These are phyloP conservation scores for Orbilia ellipsospora DNA, from an alignment of 2,329 filamentous ascomycete species.

Conservation along the genomic window DNA sequence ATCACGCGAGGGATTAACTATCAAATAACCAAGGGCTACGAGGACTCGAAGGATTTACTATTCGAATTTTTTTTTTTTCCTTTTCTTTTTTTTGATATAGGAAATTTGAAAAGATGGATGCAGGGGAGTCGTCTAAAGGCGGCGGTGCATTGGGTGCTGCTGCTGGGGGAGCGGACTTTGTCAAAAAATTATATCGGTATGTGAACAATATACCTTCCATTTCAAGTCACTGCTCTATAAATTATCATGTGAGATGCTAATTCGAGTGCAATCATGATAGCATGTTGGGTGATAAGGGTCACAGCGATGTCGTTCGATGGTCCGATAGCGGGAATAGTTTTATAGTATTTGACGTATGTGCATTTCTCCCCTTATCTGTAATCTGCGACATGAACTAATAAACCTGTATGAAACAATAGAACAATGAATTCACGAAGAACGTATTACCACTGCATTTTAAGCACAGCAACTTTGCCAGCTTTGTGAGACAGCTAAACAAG, in stretches of 20 bases:
- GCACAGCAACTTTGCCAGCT: slow-evolving; percentile 97
- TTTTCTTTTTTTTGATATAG: too few relatives aligned
- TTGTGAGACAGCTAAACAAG: slow-evolving; percentile 94
- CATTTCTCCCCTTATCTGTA: background rate
- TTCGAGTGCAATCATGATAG: slow-evolving; percentile 64
- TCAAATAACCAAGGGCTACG: too few relatives aligned
- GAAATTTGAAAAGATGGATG: slow-evolving; percentile 21
- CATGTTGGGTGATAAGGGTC: slow-evolving; percentile 95
- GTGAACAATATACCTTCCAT: background rate
- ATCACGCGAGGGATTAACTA: slow-evolving; percentile 1
- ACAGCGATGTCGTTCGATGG: slow-evolving; percentile 94
- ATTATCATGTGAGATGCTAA: slow-evolving; percentile 8
- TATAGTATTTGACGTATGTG: slow-evolving; percentile 88
- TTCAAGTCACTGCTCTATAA: background rate
- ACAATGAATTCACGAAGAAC: slow-evolving; percentile 96
- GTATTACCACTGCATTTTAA: slow-evolving; percentile 99
- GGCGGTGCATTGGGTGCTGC: slow-evolving; percentile 11
- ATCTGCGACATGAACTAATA: slow-evolving; percentile 1
- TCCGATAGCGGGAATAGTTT: slow-evolving; percentile 95
- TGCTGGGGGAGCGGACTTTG: slow-evolving; percentile 43
- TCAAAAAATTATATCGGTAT: slow-evolving; percentile 55
- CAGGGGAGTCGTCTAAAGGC: slow-evolving; percentile 29
- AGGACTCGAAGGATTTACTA: too few relatives aligned
- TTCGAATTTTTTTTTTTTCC: too few relatives aligned
- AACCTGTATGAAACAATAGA: slow-evolving; percentile 68